These are phyloP conservation scores for Wickerhamomyces silvicola DNA, from an alignment of 805 yeast species.

Conservation along the genomic window DNA sequence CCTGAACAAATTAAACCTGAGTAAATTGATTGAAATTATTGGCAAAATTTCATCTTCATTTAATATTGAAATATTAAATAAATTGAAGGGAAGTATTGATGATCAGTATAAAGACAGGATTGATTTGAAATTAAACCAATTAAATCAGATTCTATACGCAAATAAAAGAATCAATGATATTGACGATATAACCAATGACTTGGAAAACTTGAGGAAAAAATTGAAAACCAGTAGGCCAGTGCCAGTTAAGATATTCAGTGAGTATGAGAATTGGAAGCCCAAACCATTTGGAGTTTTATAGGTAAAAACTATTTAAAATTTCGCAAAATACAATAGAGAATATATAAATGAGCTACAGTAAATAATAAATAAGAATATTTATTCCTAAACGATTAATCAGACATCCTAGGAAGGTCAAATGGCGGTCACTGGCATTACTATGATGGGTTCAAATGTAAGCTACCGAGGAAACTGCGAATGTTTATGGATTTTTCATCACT, in stretches of 20 bases:
- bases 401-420: conserved; percentile 87
- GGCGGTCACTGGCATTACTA: conserved; percentile 82
- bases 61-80: conserved; percentile 6
- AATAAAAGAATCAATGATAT: conserved; percentile 5
- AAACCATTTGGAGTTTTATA: conserved; percentile 46
- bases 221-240: conserved; percentile 7
- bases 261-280: conserved; percentile 38
- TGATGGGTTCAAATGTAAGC: conserved; percentile 81
- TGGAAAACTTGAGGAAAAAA: conserved; percentile 24
- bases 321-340: background rate
- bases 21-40: conserved; percentile 9
- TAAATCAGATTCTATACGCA: background rate
- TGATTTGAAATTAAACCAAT: background rate
- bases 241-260: conserved; percentile 12
- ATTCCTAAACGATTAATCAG: conserved; percentile 41
- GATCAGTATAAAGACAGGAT: background rate
- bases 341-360: background rate
- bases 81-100: conserved; percentile 1
- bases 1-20: background rate
- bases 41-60: conserved; percentile 10
- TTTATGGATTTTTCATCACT: conserved; percentile 72
- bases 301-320: conserved; percentile 4
- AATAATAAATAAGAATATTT: background rate
- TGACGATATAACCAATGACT: conserved; percentile 23
- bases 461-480: conserved; percentile 98